These are phyloP conservation scores for Porodaedalea pini DNA, from an alignment of 1,284 basidiomycete genomes.

Conservation along the genomic window DNA sequence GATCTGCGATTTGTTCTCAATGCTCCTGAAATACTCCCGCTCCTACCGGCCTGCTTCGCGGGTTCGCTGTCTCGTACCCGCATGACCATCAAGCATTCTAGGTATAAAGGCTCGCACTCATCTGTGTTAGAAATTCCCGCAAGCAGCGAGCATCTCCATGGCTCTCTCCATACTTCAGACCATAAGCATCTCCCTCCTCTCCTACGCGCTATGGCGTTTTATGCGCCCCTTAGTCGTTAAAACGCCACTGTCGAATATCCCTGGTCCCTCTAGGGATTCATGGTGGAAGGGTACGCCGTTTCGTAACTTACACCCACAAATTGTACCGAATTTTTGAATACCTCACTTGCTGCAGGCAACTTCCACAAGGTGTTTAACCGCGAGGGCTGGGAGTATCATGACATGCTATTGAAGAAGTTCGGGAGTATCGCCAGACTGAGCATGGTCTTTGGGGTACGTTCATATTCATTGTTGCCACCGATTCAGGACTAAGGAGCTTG, in stretches of 20 bases:
- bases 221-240: slow-evolving; percentile 6
- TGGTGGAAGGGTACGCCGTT: slow-evolving; percentile 14
- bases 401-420: slow-evolving; percentile 3
- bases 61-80: too few species aligned
- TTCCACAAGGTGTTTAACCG: slow-evolving; percentile 7
- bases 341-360: not conserved
- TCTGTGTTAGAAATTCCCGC: too few species aligned
- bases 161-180: not conserved
- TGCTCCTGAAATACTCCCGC: too few species aligned
- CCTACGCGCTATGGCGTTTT: slow-evolving; percentile 3
- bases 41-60: too few species aligned
- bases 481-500: not conserved
- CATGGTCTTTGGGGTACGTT: slow-evolving; percentile 49
- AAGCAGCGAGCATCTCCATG: too few species aligned
- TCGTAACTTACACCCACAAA: not conserved
- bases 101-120: too few species aligned
- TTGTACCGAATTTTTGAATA: not conserved
- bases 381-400: slow-evolving; percentile 9
- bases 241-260: slow-evolving; percentile 10
- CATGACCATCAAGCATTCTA: too few species aligned
- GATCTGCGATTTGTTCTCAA: too few species aligned
- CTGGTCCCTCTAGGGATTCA: not conserved
- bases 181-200: not conserved
- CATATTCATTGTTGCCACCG: not conserved
- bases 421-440: slow-evolving; percentile 41